These are phyloP conservation scores for Kwoniella sp. DNA, from an alignment of 768 basidiomycete species.

Conservation along the genomic window DNA sequence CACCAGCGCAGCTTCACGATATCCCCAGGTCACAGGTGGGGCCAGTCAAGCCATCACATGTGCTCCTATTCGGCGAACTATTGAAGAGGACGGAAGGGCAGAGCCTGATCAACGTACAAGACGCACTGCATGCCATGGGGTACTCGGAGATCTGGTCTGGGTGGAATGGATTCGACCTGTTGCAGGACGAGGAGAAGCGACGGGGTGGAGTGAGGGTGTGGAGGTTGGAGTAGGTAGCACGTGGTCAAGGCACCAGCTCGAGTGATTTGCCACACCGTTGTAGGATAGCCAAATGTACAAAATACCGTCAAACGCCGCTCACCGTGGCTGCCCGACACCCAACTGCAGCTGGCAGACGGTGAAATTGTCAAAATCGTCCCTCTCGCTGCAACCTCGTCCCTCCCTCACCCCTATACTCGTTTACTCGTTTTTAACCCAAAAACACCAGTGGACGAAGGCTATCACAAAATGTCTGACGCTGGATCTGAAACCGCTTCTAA, in stretches of 20 bases:
- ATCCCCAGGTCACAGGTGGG: slow-evolving; percentile 52
- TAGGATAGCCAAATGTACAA: not conserved
- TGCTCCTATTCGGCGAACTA: slow-evolving; percentile 79
- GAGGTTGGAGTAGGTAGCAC: slow-evolving; percentile 42
- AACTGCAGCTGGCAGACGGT: too few relatives aligned
- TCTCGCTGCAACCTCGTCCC: too few relatives aligned
- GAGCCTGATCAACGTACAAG: slow-evolving; percentile 46
- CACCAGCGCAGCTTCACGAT: slow-evolving; percentile 30
- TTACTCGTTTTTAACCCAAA: not conserved
- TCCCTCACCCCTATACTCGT: too few relatives aligned
- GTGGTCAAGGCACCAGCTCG: too few relatives aligned
- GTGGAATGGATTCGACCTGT: slow-evolving; percentile 58
- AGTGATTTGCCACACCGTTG: slow-evolving; percentile 10
- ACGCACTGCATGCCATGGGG: slow-evolving; percentile 56
- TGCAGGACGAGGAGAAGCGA: slow-evolving; percentile 67
- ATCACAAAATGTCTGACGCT: slow-evolving; percentile 50
- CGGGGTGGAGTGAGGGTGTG: slow-evolving; percentile 71
- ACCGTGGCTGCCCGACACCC: too few relatives aligned
- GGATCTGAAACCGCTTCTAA: slow-evolving; percentile 50
- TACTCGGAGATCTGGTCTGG: slow-evolving; percentile 64
- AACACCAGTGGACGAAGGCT: slow-evolving; percentile 46
- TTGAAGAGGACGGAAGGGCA: slow-evolving; percentile 47
- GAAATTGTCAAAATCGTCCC: too few relatives aligned
- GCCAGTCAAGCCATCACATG: slow-evolving; percentile 75
- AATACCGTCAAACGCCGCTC: slow-evolving; percentile 31